phyloP scores from a whole-genome alignment of 768 basidiomycete species.

The Trametopsis cervina region DNA sequence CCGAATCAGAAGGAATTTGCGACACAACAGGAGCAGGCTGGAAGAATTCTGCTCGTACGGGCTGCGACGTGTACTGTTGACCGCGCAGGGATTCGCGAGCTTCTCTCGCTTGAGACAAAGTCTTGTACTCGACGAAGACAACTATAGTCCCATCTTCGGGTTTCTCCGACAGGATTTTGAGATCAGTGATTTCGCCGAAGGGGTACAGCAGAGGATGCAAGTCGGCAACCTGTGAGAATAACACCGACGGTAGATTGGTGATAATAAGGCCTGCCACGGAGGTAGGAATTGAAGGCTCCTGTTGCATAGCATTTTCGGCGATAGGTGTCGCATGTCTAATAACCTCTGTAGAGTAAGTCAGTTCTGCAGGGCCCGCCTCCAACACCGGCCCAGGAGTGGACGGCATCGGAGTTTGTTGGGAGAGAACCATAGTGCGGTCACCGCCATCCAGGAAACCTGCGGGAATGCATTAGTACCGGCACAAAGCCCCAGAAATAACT shows the following conservation, averaged over 20 bases:
- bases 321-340: conserved; percentile 5
- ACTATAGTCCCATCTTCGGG: conserved; percentile 38
- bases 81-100: conserved; percentile 55
- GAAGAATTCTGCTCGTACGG: conserved; percentile 32
- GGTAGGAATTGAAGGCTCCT: conserved; percentile 1
- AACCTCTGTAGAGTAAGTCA: conserved; percentile 16
- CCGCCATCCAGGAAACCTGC: conserved; percentile 77
- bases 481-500: background rate
- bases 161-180: conserved; percentile 38
- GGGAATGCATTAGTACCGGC: background rate
- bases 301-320: conserved; percentile 13
- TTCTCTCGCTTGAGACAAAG: conserved; percentile 49
- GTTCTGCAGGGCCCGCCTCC: conserved; percentile 22
- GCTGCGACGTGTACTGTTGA: conserved; percentile 51
- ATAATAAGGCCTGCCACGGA: conserved; percentile 32
- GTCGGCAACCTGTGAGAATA: conserved; percentile 63
- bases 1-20: conserved; percentile 4
- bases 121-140: conserved; percentile 59
- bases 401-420: conserved; percentile 28
- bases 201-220: conserved; percentile 69
- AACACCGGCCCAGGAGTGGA: conserved; percentile 26
- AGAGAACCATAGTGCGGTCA: conserved; percentile 61
- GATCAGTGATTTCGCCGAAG: conserved; percentile 59
- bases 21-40: conserved; percentile 8
- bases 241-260: conserved; percentile 53